Evolutionary conservation across 2,329 filamentous ascomycete genomes (phyloP), one percentile per base, ranked within the genome.

Genomic region (Nigrospora sphaerica): DNA sequence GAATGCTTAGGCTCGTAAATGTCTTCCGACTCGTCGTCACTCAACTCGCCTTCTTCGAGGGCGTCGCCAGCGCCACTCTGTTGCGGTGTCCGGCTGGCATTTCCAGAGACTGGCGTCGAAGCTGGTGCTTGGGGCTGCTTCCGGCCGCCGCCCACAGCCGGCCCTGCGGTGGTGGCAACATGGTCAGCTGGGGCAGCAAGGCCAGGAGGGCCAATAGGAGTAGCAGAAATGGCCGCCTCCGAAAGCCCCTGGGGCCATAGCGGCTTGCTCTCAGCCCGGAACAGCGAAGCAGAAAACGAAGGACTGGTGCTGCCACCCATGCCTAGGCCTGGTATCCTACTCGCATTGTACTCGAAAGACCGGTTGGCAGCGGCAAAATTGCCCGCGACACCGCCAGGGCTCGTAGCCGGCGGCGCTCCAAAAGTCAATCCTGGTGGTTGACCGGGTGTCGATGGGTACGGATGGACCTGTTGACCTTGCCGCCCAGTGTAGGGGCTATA

Each of bases 31-130:
- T 85, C 81, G 16, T 74, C 78, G 55, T 92, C 88, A 52, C 81
- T 86, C 31, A 93, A 62, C 62, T 95, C 88, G 14, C 86, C 87
- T 57, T 95, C 88, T 57, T 93, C 87, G 23, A 57, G 53, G 3
- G 37, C 37, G 19, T 48, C 49, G 4, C 48, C 39, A 19, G 12
- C 42, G 34, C 6, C 16, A 17, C 16, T n/a, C 6, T n/a, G 14
- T 6, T 6, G 34, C 34, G 3, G 34, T 17, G 13, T 14, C 14
- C 6, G 14, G 14, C 13, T 36, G 34, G 34, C 2, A n/a, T n/a
- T 4, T 28, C 32, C 13, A 18, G 19, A 13, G 13, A 16, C 32
- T 10, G 18, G 32, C 16, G 42, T 16, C 13, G 7, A 33, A 14
- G 6, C 40, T n/a, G 32, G 32, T 12, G 16, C n/a, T 9, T 28